These are phyloP conservation scores for Dentiscutata heterogama DNA, from an alignment of 371 early-diverging fungal genomes.

Conservation along the genomic window DNA sequence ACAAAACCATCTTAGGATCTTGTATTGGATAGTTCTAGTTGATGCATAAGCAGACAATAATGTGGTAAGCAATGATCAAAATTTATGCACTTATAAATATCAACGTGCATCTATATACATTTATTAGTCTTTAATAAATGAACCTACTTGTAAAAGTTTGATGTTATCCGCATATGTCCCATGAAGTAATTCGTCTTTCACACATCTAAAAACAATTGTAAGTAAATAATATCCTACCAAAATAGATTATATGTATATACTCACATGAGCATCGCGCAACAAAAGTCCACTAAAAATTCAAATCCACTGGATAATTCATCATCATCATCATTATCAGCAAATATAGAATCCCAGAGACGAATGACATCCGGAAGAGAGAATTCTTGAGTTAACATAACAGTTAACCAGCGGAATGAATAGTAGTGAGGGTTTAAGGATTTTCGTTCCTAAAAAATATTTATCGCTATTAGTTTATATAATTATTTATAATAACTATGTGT, in stretches of 20 bases:
- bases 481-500: too few species aligned
- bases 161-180: conserved; percentile 76
- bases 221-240: not conserved
- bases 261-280: conserved; percentile 82
- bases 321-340: conserved; percentile 69
- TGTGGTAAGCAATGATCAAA: not conserved
- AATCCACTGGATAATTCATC: conserved; percentile 57
- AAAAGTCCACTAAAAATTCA: conserved; percentile 81
- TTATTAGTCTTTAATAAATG: too few species aligned
- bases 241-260: conserved; percentile 47
- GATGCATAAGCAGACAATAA: not conserved
- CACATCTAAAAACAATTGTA: conserved; percentile 57
- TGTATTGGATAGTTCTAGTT: conserved; percentile 41
- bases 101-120: not conserved
- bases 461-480: too few species aligned
- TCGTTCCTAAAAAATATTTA: conserved; percentile 49
- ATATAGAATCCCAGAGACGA: conserved; percentile 85
- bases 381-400: conserved; percentile 86
- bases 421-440: conserved; percentile 83
- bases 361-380: conserved; percentile 86
- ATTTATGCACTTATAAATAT: not conserved
- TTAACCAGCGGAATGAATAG: conserved; percentile 89
- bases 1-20: conserved; percentile 20
- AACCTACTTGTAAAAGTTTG: conserved; percentile 64
- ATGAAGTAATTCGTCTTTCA: conserved; percentile 65